phyloP scores from a whole-genome alignment of 805 yeast species.

The Candida easanensis region DNA sequence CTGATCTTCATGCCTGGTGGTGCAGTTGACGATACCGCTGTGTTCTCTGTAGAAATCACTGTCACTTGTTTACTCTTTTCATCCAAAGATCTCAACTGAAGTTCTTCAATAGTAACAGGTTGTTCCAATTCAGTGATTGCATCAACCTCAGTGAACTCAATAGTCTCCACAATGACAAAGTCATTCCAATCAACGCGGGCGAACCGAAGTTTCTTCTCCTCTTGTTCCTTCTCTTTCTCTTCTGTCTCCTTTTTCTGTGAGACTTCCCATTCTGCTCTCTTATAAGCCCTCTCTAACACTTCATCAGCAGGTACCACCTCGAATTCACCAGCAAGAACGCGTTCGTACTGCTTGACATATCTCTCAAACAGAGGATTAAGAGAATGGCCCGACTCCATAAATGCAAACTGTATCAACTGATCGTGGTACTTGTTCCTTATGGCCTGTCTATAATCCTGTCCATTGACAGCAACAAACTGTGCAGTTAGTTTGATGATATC shows the following conservation, averaged over 20 bases:
- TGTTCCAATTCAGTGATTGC: slow-evolving; percentile 47
- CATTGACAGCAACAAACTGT: slow-evolving; percentile 59
- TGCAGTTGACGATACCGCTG: background rate
- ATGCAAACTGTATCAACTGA: slow-evolving; percentile 60
- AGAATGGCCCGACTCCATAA: slow-evolving; percentile 59
- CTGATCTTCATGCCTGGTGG: slow-evolving; percentile 58
- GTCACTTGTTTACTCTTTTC: slow-evolving; percentile 21
- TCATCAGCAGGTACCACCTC: slow-evolving; percentile 20
- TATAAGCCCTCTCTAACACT: slow-evolving; percentile 45
- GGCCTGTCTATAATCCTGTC: slow-evolving; percentile 40
- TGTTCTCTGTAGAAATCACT: slow-evolving; percentile 7
- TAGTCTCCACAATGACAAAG: slow-evolving; percentile 66
- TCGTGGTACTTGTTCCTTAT: slow-evolving; percentile 36
- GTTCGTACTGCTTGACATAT: slow-evolving; percentile 55
- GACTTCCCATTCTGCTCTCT: slow-evolving; percentile 54
- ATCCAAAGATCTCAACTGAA: slow-evolving; percentile 57
- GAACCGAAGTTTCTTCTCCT: slow-evolving; percentile 46
- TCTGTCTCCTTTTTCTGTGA: slow-evolving; percentile 34
- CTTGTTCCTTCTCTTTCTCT: slow-evolving; percentile 34
- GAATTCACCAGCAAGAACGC: slow-evolving; percentile 26
- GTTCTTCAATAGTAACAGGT: slow-evolving; percentile 56
- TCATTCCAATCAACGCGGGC: slow-evolving; percentile 89
- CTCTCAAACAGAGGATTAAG: slow-evolving; percentile 48
- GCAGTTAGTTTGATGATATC: slow-evolving; percentile 75
- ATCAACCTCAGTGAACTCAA: slow-evolving; percentile 63